Conservation (phyloP, 192 early-diverging fungal species). For the Gamsiella multidivaricata region DNA sequence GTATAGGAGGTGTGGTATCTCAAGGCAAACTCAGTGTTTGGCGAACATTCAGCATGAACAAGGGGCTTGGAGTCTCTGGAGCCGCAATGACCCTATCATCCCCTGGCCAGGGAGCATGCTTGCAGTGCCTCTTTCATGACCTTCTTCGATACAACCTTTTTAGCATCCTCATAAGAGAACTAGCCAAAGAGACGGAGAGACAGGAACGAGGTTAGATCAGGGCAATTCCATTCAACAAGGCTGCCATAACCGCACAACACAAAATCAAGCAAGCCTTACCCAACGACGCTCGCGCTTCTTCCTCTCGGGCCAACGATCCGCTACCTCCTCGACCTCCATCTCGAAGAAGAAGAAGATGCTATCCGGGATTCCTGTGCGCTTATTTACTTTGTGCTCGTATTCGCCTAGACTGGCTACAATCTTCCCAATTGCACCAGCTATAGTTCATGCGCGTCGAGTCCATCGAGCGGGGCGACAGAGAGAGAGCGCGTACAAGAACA, state of each 20-base stretch:
- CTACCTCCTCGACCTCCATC: slow-evolving; percentile 64
- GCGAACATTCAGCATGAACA: too few species aligned
- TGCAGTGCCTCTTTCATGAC: slow-evolving; percentile 58
- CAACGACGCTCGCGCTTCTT: slow-evolving; percentile 59
- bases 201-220: background rate
- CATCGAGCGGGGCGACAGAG: background rate
- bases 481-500: background rate
- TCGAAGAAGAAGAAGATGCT: slow-evolving; percentile 63
- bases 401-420: slow-evolving; percentile 62
- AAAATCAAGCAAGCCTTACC: slow-evolving; percentile 44
- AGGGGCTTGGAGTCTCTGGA: too few species aligned
- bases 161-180: slow-evolving; percentile 60
- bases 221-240: background rate
- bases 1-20: too few species aligned
- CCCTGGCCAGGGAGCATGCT: slow-evolving; percentile 44
- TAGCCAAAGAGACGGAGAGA: slow-evolving; percentile 8
- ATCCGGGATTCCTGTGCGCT: slow-evolving; percentile 52
- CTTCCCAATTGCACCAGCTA: slow-evolving; percentile 65
- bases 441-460: background rate
- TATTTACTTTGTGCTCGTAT: slow-evolving; percentile 58
- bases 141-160: slow-evolving; percentile 39
- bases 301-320: slow-evolving; percentile 67
- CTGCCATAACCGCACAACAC: too few species aligned
- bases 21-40: too few species aligned
- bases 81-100: background rate